Base-by-base conservation (phyloP, 768 basidiomycete species). In the Pleurotus giganteus region DNA sequence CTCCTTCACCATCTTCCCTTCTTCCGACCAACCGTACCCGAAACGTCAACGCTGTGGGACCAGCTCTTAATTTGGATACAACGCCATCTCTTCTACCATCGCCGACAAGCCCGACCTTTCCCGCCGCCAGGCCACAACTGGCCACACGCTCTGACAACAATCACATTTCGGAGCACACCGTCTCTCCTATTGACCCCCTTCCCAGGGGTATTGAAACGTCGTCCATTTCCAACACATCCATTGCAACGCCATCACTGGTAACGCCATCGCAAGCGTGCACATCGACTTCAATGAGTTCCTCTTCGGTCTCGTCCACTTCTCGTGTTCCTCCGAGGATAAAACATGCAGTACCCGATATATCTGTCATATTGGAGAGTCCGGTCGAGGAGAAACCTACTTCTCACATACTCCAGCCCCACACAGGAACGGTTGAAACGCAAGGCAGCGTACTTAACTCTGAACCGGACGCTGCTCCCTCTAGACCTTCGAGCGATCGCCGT, bases 221-320 rank as follows among this genome's bases (percentile, higher is more conserved):
- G 13, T 62, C 55, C n/a, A 55, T 62, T 55, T 66, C 68, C 46
- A 57, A 58, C 6, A 61, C 68, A 29, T 69, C 60, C 13, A 21
- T 64, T 21, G 57, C 60, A 21, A 66, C 68, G 3, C 67, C 68
- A 7, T 65, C 73, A 4, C 57, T 65, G 31, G 66, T 66, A 32
- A 58, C 60, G n/a, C 57, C 63, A 26, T 71, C 72, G 19, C 65
- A 66, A 37, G 59, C 62, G 13, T 69, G 61, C 19, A 61, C 63
- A 2, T 54, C 58, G 13, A 62, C 70, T 28, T 57, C 61, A 17
- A 39, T 58, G 26, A 53, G 41, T 31, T 66, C 68, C 9, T 53
- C 60, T 12, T 59, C 63, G 26, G 26, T 11, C 12, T 53, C 52
- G 24, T 29, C 23, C 13, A 60, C 61, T 11, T 47, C 46, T 12